Conservation (phyloP, 192 early-diverging fungal genomes). For the Backusella luteola region DNA sequence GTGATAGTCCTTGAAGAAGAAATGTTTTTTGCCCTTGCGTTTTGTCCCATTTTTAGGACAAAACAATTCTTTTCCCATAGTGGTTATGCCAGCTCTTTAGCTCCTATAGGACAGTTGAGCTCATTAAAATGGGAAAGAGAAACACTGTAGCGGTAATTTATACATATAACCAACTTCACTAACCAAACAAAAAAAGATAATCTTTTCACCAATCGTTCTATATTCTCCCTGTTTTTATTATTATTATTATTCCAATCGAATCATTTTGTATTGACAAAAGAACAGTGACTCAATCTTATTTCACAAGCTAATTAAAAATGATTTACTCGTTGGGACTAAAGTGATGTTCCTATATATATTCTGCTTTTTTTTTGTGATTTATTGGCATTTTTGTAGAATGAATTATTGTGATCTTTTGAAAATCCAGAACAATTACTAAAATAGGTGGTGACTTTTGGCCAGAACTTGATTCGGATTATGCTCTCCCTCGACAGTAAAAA, state of each 20-base stretch:
- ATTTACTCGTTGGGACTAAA: neutral
- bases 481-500: too few species aligned
- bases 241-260: too few species aligned
- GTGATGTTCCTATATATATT: neutral
- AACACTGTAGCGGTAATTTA: neutral
- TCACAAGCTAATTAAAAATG: neutral
- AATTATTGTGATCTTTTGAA: neutral
- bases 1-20: too few species aligned
- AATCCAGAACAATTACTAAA: too few species aligned
- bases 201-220: neutral
- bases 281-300: neutral
- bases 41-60: too few species aligned
- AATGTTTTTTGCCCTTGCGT: too few species aligned
- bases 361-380: neutral
- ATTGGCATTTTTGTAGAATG: neutral
- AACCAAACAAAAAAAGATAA: neutral
- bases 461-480: too few species aligned
- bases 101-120: neutral
- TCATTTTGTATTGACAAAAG: neutral
- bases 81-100: neutral
- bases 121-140: neutral
- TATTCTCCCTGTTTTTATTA: neutral
- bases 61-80: too few species aligned
- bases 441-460: too few species aligned
- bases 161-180: neutral